Base-by-base conservation (phyloP, 176 grass and related monocot genomes). In the Poa pratensis region DNA sequence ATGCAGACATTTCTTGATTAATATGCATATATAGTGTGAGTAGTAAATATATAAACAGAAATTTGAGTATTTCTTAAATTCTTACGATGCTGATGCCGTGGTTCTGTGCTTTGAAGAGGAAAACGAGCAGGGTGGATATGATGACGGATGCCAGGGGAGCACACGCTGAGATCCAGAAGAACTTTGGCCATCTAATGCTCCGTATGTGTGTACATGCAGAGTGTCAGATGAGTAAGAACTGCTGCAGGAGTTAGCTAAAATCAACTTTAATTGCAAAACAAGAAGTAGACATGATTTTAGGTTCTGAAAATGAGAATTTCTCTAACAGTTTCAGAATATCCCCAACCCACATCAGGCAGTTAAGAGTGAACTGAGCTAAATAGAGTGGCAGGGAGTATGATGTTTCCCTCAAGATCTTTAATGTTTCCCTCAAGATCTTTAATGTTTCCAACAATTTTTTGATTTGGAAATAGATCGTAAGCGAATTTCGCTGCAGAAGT, bases 31-130 rank as follows among this genome's bases (percentile, higher is more conserved):
- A 73, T 73, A 57, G 51, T 28, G 76, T 0, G 43, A 68, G 14
- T 39, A 46, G 51, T n/a, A 82, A 42, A 77, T 65, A 15, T 2
- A 73, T 17, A 28, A 9, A 73, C 11, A 43, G 12, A 62, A 7
- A 28, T 46, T 66, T 60, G n/a, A 75, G 37, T 61, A 9, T 27
- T 46, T 43, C 17, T 74, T 18, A 17, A 20, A 72, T 61, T 16
- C 96, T 92, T 82, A 98, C 96, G 50, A 92, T 91, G 86, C 91
- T 95, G 23, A 98, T 98, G 65, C 88, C 84, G 77, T 98, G 91
- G 4, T 94, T 89, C 69, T 98, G 82, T 1, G 91, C 96, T 92
- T 95, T 98, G 73, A 95, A 84, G 5, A 98, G 80, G 89, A 92
- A 98, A 80, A 98, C 91, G 49, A 98, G 11, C 10, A 98, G 89